phyloP scores from a whole-genome alignment of 768 basidiomycete genomes.

The Termitomyces sp. region DNA sequence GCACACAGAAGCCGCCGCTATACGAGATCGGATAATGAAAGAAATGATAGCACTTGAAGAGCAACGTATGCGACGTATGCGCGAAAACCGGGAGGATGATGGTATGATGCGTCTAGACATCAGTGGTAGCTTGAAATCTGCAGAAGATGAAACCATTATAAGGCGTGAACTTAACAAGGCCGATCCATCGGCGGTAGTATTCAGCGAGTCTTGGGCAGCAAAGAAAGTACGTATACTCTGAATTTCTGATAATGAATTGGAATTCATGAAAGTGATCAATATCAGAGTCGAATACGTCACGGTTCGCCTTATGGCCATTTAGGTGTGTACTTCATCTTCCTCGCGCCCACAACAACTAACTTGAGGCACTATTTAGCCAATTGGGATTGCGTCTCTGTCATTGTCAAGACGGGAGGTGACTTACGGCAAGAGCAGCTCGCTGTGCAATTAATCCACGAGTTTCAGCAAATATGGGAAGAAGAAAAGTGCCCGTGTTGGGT shows the following conservation, averaged over 20 bases:
- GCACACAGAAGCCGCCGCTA: slow-evolving; percentile 80
- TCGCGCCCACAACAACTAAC: background rate
- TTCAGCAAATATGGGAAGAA: slow-evolving; percentile 92
- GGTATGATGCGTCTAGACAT: slow-evolving; percentile 57
- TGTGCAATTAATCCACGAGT: slow-evolving; percentile 90
- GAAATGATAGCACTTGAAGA: slow-evolving; percentile 98
- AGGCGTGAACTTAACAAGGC: slow-evolving; percentile 89
- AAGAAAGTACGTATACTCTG: slow-evolving; percentile 65
- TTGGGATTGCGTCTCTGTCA: slow-evolving; percentile 93
- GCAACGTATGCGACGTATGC: slow-evolving; percentile 94
- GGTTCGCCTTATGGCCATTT: slow-evolving; percentile 96
- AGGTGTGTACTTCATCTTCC: slow-evolving; percentile 39
- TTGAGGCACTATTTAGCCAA: slow-evolving; percentile 39
- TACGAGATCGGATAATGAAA: slow-evolving; percentile 94
- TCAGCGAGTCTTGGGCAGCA: slow-evolving; percentile 90
- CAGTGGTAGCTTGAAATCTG: slow-evolving; percentile 56
- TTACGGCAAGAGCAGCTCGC: slow-evolving; percentile 96
- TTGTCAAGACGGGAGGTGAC: slow-evolving; percentile 97
- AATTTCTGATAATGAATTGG: background rate
- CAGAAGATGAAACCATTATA: slow-evolving; percentile 93
- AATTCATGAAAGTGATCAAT: background rate
- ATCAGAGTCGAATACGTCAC: slow-evolving; percentile 83
- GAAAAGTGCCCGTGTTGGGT: slow-evolving; percentile 93
- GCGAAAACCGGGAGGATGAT: slow-evolving; percentile 62
- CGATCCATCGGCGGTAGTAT: slow-evolving; percentile 94